A percentile compares a stretch with the other conserved stretches of the same genome.
These are phyloP conservation scores for Fusarium chlamydosporum DNA, from an alignment of 2,329 filamentous ascomycete species.

Conservation along the genomic window DNA sequence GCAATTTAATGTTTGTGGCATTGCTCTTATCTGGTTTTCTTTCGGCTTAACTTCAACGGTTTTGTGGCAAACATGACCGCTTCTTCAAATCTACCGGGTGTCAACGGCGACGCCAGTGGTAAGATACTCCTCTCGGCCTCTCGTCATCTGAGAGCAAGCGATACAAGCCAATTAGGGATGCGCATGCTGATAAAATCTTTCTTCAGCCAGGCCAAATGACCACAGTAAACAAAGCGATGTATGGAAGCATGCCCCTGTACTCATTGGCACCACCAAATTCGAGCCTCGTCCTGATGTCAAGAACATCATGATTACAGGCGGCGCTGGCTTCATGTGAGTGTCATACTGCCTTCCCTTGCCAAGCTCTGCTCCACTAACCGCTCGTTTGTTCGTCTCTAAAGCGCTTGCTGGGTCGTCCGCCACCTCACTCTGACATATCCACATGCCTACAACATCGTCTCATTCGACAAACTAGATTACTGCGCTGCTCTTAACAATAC, in stretches of 20 bases:
- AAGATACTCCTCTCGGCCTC: conserved; percentile 13
- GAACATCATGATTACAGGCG: conserved; percentile 88
- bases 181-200: background rate
- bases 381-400: conserved; percentile 54
- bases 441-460: conserved; percentile 81
- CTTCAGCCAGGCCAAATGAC: conserved; percentile 33
- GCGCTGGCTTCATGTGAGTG: conserved; percentile 86
- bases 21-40: conserved; percentile 3
- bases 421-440: conserved; percentile 82
- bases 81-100: conserved; percentile 28
- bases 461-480: conserved; percentile 88
- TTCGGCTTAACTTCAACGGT: conserved; percentile 7
- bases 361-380: conserved; percentile 40
- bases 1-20: background rate
- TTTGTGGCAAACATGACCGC: conserved; percentile 31
- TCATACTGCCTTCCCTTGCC: conserved; percentile 5
- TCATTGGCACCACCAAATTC: conserved; percentile 78
- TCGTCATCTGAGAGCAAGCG: background rate
- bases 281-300: conserved; percentile 76
- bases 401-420: conserved; percentile 85
- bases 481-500: conserved; percentile 87
- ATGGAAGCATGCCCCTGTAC: conserved; percentile 79
- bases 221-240: conserved; percentile 67
- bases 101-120: conserved; percentile 34
- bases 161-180: conserved; percentile 12